Evolutionary conservation across 805 yeast genomes (phyloP).

Genomic region (Spathaspora arborariae): DNA sequence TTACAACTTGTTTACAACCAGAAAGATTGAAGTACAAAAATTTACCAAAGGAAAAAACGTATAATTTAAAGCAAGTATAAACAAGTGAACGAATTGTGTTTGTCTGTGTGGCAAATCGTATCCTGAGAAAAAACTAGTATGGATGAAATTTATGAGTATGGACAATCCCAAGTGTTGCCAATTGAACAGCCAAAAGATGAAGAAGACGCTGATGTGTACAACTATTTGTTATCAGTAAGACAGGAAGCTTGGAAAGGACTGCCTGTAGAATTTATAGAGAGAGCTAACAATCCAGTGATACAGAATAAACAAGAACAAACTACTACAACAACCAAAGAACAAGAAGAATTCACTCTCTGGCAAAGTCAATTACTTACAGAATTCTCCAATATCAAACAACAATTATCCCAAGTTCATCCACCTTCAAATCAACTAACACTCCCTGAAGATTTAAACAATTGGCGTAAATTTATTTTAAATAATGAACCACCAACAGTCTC

Average conservation of each 20-base stretch:
- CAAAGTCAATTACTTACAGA: conserved; percentile 6
- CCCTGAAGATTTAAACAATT: conserved; percentile 8
- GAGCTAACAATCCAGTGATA: neutral
- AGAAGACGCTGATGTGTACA: neutral
- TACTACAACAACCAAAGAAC: neutral
- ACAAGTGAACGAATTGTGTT: too few relatives aligned
- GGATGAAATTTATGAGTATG: neutral
- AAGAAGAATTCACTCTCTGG: conserved; percentile 5
- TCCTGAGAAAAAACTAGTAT: neutral
- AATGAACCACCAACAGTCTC: conserved; percentile 25
- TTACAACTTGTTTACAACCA: too few relatives aligned
- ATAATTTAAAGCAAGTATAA: too few relatives aligned
- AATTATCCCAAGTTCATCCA: neutral
- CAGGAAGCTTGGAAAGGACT: conserved; percentile 27
- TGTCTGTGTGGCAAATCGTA: neutral
- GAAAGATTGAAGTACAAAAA: neutral
- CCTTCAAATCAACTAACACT: neutral
- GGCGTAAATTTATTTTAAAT: conserved; percentile 29
- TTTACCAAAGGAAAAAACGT: neutral
- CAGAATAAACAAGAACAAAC: neutral
- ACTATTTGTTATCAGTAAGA: conserved; percentile 21
- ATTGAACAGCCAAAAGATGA: neutral
- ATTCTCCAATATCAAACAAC: conserved; percentile 1
- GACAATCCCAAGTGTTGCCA: conserved; percentile 2
- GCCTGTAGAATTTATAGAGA: conserved; percentile 11